phyloP scores from a whole-genome alignment of 208 protist species.

The Leishmania lainsoni region DNA sequence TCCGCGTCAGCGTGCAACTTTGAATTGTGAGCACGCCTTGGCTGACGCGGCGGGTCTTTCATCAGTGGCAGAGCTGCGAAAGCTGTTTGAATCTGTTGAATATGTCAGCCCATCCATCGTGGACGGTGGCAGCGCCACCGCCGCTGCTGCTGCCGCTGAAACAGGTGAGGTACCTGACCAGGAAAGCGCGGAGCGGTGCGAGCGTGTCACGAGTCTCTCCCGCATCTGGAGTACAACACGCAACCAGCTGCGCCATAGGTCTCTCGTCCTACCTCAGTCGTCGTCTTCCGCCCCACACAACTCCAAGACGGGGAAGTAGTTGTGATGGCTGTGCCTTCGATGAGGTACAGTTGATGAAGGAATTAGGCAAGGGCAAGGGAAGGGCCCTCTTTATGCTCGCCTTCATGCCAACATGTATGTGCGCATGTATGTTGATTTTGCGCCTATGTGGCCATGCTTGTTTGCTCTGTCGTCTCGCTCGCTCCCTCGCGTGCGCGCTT shows the following conservation, averaged over 20 bases:
- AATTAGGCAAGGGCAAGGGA: too few relatives aligned
- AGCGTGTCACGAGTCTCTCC: constrained; percentile 8
- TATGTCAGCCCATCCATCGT: neutral
- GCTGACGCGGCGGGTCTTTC: constrained; percentile 15
- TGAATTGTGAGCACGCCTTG: constrained; percentile 33
- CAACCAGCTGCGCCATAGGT: constrained; percentile 6
- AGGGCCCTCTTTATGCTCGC: neutral
- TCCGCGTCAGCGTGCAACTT: constrained; percentile 1
- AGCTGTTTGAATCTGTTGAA: constrained; percentile 20
- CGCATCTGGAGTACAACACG: constrained; percentile 19
- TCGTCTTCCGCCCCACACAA: neutral
- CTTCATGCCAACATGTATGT: neutral
- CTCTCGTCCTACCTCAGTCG: neutral
- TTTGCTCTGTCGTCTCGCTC: neutral
- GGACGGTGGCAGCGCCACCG: neutral
- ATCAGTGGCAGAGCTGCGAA: constrained; percentile 16
- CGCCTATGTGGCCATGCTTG: neutral
- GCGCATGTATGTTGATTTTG: neutral
- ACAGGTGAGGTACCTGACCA: neutral
- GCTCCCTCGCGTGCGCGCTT: neutral
- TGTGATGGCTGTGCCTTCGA: neutral
- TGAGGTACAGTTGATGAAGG: neutral
- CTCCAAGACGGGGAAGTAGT: neutral
- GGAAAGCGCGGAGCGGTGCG: neutral
- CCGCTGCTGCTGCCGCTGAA: neutral